Base-by-base conservation (phyloP, 148 eudicot species). In the Rheum nobile region DNA sequence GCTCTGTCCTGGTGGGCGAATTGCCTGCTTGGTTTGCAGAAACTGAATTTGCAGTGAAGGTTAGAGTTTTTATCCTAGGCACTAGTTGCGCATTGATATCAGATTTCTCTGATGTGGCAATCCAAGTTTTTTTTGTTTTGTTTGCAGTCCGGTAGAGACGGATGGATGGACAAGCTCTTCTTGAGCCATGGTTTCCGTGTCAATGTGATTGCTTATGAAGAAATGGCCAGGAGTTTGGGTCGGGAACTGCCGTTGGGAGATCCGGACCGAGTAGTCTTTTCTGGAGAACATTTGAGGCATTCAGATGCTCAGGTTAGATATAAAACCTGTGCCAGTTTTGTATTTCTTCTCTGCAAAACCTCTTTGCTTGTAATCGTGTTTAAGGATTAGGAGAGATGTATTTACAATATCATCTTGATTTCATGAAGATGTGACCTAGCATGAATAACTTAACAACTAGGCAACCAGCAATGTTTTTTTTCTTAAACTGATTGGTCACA, bases 231-330 rank as follows among this genome's bases (percentile, higher is more conserved):
- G 77, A 80, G 75, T 71, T 76, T 88, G 37, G 78, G 84, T 44
- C 76, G 71, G 71, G 84, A 85, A 77, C 70, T 50, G 47, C 68
- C 57, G 26, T 38, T 47, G 0, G 84, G 75, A 67, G 81, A 81
- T 61, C 54, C 71, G 71, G 41, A 75, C 74, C 77, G 39, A 59
- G 54, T 87, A 41, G 84, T 88, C 74, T 91, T 94, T 72, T 81
- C 86, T 63, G 97, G 96, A 19, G 87, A 91, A 76, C 96, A 94
- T 74, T 79, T 88, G 75, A 83, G 92, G 71, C 86, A 80, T 86
- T 94, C 98, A 71, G 98, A 94, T 82, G 89, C 88, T 82, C 93
- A 94, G 97, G 98, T 89, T 71, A 79, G 81, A 46, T 59, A 35
- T 57, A 16, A 71, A 24, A 12, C 57, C 57, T 65, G 19, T 67